These are phyloP conservation scores for Kwoniella sp. DNA, from an alignment of 768 basidiomycete species.

Conservation along the genomic window DNA sequence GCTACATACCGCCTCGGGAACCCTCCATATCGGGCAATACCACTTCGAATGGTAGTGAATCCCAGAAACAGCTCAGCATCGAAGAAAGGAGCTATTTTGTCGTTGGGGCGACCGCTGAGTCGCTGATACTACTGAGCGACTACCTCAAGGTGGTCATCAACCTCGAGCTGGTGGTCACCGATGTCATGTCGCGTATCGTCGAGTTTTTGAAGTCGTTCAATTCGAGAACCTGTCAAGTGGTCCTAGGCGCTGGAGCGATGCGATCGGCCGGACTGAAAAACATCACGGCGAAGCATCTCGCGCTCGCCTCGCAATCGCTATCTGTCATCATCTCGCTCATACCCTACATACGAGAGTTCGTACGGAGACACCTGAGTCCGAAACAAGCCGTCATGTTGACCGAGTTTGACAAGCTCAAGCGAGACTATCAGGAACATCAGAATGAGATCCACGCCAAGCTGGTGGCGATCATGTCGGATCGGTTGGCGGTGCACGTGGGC, in stretches of 20 bases:
- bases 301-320: constrained; percentile 90
- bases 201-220: constrained; percentile 98
- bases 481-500: constrained; percentile 77
- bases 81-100: constrained; percentile 81
- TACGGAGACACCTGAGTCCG: constrained; percentile 84
- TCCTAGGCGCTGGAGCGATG: constrained; percentile 98
- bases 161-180: constrained; percentile 80
- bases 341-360: constrained; percentile 91
- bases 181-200: constrained; percentile 88
- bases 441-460: constrained; percentile 97
- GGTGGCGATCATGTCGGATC: constrained; percentile 96
- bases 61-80: constrained; percentile 52
- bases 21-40: constrained; percentile 10
- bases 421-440: constrained; percentile 99
- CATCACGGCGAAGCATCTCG: constrained; percentile 96
- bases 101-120: constrained; percentile 77
- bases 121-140: constrained; percentile 67
- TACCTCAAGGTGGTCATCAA: constrained; percentile 86
- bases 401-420: constrained; percentile 96
- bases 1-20: constrained; percentile 53
- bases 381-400: constrained; percentile 95
- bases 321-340: constrained; percentile 91
- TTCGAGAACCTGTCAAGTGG: constrained; percentile 95
- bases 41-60: constrained; percentile 48
- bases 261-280: constrained; percentile 93